Evolutionary conservation across 2,329 filamentous ascomycete species (phyloP), one percentile per base, ranked within the genome.

Genomic region (Ceratocystiopsis minuta): DNA sequence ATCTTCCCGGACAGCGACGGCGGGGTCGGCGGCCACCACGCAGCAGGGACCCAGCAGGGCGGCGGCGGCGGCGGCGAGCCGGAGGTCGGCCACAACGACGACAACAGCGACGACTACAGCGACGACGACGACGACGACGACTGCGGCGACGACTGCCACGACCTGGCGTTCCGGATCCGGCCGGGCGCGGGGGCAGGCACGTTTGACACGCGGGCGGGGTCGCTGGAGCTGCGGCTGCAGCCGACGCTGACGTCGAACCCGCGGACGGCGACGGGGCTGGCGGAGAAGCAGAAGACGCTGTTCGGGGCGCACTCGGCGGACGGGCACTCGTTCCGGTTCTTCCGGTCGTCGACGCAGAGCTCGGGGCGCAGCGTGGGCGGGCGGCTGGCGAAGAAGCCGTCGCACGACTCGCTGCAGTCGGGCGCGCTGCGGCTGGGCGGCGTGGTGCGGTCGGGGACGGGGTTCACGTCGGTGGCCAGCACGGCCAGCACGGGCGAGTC

Each of bases 1-100:
- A 85, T 98, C 51, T 98, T 98, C 65, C 92, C 90, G 0, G 84
- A 81, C 12, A 74, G 83, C 50, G 78, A 79, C 16, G 64, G 57
- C n/a, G 78, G 57, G 60, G 63, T 41, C 45, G 16, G 37, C 42
- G 28, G 46, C 50, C 34, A 31, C 14, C 24, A 4, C 17, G 18
- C 4, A 10, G 38, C 33, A 16, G 18, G 20, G 28, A 14, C 24
- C 16, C 17, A n/a, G 36, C n/a, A n/a, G 12, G 14, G 37, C 14
- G 34, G 20, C 18, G 38, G 37, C 10, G 38, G 14, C 39, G 32
- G 28, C 34, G 38, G 37, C 41, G 40, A 58, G 55, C 61, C 55
- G 59, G 51, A 53, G 0, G 56, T 56, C 3, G 61, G 64, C 31
- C 67, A 69, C 31, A 10, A 6, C 31, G 31, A 32, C 31, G 31